Evolutionary conservation across 306 rosid species (phyloP).

Genomic region (Sicyos baderoa): DNA sequence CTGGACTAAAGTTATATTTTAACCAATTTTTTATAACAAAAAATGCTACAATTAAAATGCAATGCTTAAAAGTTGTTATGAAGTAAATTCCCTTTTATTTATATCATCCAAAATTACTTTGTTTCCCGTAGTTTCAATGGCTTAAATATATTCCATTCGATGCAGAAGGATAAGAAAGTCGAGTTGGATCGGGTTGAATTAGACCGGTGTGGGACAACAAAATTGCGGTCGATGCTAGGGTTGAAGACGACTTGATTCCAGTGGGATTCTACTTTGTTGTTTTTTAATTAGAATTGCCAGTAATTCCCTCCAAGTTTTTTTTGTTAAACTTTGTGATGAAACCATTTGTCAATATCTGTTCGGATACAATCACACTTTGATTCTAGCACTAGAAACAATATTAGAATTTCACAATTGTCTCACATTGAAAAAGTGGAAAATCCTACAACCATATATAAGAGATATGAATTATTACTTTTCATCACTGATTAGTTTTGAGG

Average conservation of each 20-base stretch:
- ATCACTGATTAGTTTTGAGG: no score
- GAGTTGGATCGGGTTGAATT: slow-evolving; percentile 1
- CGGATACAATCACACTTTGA: not conserved
- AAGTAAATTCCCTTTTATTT: not conserved
- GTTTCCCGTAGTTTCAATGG: not conserved
- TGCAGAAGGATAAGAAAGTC: slow-evolving; percentile 4
- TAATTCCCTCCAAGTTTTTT: not conserved
- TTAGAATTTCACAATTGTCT: no score
- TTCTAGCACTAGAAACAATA: not conserved
- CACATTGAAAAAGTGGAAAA: no score
- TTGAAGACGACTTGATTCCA: not conserved
- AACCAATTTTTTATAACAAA: no score
- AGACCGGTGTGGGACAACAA: not conserved
- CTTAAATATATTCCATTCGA: not conserved
- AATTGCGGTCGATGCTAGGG: not conserved
- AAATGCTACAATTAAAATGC: no score
- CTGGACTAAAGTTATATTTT: no score
- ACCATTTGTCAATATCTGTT: not conserved
- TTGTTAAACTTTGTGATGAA: not conserved
- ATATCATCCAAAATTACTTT: not conserved
- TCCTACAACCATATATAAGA: no score
- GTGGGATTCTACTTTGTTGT: not conserved
- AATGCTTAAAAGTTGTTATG: no score
- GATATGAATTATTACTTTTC: no score
- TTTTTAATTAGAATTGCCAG: not conserved